Base-by-base conservation (phyloP, 352 stramenopile species). In the Globisporangium canariense region DNA sequence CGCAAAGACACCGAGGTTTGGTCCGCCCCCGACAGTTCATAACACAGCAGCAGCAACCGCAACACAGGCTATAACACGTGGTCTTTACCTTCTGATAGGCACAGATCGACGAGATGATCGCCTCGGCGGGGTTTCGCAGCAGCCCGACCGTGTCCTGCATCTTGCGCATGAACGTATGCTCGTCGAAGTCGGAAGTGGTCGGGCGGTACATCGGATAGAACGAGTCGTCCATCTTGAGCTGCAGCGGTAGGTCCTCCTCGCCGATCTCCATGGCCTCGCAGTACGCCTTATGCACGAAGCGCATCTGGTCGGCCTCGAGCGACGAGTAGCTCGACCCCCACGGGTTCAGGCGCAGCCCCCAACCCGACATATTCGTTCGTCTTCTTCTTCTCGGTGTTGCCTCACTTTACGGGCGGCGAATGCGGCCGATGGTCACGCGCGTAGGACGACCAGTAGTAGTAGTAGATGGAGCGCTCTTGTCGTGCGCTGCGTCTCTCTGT, bases 101-200 rank as follows among this genome's bases (percentile, higher is more conserved):
- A 62, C 86, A 94, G 58, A 93, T 94, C 28, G 78, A 88, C 13
- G 83, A 92, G 76, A 94, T 94, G 66, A 94, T 93, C 30, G 82
- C 86, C 60, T 94, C 86, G 0, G 86, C 83, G 0, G 86, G 83
- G 70, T 93, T 93, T 2, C 85, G 76, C 61, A 94, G 71, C 51
- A 94, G 58, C 0, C 86, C 86, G 7, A 91, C 81, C 22, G 90
- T 83, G 71, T 93, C 83, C 70, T 92, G 83, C 83, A 94, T 94
- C 77, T 93, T 94, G 61, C 86, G 83, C 63, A 94, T 75, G 70
- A 91, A 94, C 66, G 86, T 91, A 65, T 94, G 88, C 69, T 94
- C 83, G 67, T 93, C 83, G 67, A 94, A 94, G 62, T 94, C 86
- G 34, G 80, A 82, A 59, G 88, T 79, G 11, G 79, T 85, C 18